phyloP scores from a whole-genome alignment of 352 stramenopile genomes.

The Globisporangium cystogenes region DNA sequence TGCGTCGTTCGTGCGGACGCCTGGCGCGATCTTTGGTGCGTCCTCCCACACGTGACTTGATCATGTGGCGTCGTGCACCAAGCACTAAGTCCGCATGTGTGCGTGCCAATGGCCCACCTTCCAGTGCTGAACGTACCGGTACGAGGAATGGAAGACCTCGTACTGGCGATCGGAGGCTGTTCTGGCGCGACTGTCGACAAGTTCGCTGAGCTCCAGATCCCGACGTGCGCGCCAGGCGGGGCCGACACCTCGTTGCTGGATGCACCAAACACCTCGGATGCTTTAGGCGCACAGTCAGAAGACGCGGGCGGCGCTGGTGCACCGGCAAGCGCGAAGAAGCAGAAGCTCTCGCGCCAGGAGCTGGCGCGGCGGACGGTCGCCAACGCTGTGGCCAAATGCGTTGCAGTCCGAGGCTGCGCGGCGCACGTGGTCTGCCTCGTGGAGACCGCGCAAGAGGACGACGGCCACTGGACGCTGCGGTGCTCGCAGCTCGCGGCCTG shows the following conservation, averaged over 20 bases:
- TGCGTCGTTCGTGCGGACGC: slow-evolving; percentile 41
- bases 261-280: neutral
- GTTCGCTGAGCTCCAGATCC: slow-evolving; percentile 42
- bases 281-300: neutral
- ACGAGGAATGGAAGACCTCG: slow-evolving; percentile 61
- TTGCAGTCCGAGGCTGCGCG: slow-evolving; percentile 50
- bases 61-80: no score
- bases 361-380: slow-evolving; percentile 27
- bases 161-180: slow-evolving; percentile 68
- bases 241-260: neutral
- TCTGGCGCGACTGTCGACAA: slow-evolving; percentile 56
- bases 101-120: slow-evolving; percentile 1
- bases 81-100: neutral
- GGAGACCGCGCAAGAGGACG: slow-evolving; percentile 50
- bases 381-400: slow-evolving; percentile 17
- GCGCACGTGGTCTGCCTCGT: slow-evolving; percentile 70
- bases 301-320: neutral
- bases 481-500: slow-evolving; percentile 60
- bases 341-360: slow-evolving; percentile 65
- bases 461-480: slow-evolving; percentile 68
- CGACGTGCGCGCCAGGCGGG: slow-evolving; percentile 39
- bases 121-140: slow-evolving; percentile 75
- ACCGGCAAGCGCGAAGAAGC: slow-evolving; percentile 18
- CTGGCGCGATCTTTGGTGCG: slow-evolving; percentile 54
- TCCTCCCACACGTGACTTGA: neutral